Evolutionary conservation across 371 early-diverging fungal genomes (phyloP), one percentile per base, ranked within the genome.

Genomic region (Saksenaea oblongispora): DNA sequence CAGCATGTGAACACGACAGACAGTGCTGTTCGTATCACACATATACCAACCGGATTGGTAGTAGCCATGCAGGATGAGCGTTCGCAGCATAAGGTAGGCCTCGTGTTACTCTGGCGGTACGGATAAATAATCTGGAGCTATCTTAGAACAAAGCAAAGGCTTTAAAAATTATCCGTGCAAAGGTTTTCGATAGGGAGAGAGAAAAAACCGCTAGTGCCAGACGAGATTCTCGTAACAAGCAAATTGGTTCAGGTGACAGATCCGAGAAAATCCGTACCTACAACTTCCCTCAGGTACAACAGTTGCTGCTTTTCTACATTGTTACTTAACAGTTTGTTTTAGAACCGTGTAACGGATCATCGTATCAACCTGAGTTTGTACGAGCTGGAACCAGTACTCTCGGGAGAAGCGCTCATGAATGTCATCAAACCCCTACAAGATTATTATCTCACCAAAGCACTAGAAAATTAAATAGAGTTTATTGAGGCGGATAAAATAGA

Each of bases 1-100:
- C 94, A 94, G 76, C 95, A 96, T 69, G 97, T 98, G 27, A 98
- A 98, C 64, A 96, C 93, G 5, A 98, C 98, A 0, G 97, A 97
- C 62, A 91, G 92, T 67, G 98, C 98, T 0, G 96, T 98, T 17
- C 85, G 98, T 18, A 86, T 98, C 17, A 95, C 94, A 3, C 98
- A 98, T 80, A 65, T 96, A 24, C 95, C 97, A 8, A 93, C 95
- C 2, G 98, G 97, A 0, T 81, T 94, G 31, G 87, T 85, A 5
- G 94, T 96, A 1, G 87, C 90, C 27, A 93, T 92, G 82, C 97
- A 97, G 79, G 93, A 91, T 61, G 94, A 95, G 66, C 82, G 97
- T 47, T 95, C 95, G 9, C 96, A 96, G 64, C 92, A 93, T 63
- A 87, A 89, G 64, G 81, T 78, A 66, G 47, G n/a, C n/a, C n/a